phyloP scores from a whole-genome alignment of 75 land plant genomes.

The Larix kaempferi region DNA sequence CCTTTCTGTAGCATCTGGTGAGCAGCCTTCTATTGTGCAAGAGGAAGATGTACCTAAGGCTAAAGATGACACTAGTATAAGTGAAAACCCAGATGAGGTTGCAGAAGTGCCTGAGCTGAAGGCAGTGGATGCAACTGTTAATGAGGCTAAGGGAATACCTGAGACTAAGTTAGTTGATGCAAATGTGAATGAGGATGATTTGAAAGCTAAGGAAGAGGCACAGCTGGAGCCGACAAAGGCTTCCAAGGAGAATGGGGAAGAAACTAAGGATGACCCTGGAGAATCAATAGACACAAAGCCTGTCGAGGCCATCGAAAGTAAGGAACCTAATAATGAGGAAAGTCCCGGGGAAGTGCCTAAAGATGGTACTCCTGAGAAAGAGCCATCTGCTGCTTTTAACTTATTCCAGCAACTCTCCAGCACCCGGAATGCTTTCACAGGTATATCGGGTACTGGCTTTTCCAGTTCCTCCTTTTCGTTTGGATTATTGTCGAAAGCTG shows the following conservation, averaged over 20 bases:
- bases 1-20: background rate
- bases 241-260: background rate
- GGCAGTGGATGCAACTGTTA: background rate
- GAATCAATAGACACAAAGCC: background rate
- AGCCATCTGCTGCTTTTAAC: slow-evolving; percentile 6
- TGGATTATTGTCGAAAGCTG: slow-evolving; percentile 15
- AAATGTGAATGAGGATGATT: slow-evolving; percentile 9
- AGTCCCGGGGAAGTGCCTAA: background rate
- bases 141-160: background rate
- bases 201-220: slow-evolving; percentile 7
- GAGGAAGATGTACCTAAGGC: background rate
- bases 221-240: slow-evolving; percentile 1
- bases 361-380: background rate
- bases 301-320: background rate
- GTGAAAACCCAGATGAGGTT: background rate
- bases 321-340: slow-evolving; percentile 9
- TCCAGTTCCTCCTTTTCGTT: slow-evolving; percentile 21
- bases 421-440: slow-evolving; percentile 39
- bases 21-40: background rate
- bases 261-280: background rate
- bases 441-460: slow-evolving; percentile 41
- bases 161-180: slow-evolving; percentile 1
- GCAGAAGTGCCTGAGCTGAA: background rate
- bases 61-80: background rate
- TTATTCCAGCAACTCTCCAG: slow-evolving; percentile 39